Evolutionary conservation across 768 basidiomycete genomes (phyloP).

Genomic region (Coprinopsis marcescibilis): DNA sequence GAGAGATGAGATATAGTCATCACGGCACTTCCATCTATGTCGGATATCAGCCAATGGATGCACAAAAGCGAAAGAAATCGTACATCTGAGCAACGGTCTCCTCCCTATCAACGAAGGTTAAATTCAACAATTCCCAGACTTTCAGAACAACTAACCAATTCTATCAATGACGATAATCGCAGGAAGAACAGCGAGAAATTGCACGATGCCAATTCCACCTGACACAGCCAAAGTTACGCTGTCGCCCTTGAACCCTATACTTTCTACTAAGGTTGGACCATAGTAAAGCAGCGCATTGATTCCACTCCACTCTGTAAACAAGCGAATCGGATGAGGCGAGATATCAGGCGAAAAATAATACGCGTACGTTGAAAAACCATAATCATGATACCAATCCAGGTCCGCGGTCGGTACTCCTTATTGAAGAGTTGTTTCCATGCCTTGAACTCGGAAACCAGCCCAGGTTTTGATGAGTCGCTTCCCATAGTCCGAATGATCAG

Average conservation of each 20-base stretch:
- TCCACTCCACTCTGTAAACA: slow-evolving; percentile 72
- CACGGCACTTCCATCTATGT: slow-evolving; percentile 47
- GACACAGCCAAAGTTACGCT: slow-evolving; percentile 59
- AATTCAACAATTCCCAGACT: neutral
- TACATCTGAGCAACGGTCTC: slow-evolving; percentile 54
- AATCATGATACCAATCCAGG: slow-evolving; percentile 63
- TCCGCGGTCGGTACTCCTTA: slow-evolving; percentile 50
- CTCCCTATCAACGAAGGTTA: slow-evolving; percentile 38
- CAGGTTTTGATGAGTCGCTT: slow-evolving; percentile 11
- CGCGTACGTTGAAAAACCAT: slow-evolving; percentile 80
- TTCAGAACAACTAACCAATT: slow-evolving; percentile 38
- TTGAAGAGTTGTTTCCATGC: slow-evolving; percentile 56
- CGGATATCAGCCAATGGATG: neutral
- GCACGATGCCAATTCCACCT: slow-evolving; percentile 75
- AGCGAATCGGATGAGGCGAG: neutral
- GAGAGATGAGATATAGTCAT: slow-evolving; percentile 63
- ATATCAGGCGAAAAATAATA: neutral
- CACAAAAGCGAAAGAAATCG: neutral
- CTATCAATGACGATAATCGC: slow-evolving; percentile 67
- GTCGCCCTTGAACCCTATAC: slow-evolving; percentile 58
- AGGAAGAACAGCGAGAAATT: slow-evolving; percentile 71
- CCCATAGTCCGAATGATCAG: slow-evolving; percentile 37
- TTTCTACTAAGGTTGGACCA: slow-evolving; percentile 64
- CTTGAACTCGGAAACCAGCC: slow-evolving; percentile 27
- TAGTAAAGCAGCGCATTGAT: slow-evolving; percentile 84